Base-by-base conservation (phyloP, 2,329 filamentous ascomycete genomes). In the Fulvia fulva region DNA sequence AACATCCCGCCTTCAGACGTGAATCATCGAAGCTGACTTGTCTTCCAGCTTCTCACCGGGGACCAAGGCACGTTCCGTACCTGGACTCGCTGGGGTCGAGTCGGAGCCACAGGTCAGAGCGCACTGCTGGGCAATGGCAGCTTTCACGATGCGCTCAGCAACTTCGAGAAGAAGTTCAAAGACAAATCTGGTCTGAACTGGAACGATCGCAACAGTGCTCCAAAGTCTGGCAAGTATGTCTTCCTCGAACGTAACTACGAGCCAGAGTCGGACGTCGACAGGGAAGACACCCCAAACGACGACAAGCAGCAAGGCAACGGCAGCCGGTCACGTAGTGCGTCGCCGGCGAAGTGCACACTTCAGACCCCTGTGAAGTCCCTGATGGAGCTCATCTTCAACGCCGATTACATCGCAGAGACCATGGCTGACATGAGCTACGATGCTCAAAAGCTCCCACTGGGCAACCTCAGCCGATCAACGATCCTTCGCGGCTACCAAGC, bases 341-440 rank as follows among this genome's bases (percentile, higher is more conserved):
- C 53, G 19, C 69, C 76, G 14, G 66, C 72, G 0, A 75, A 84
- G 59, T 88, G 83, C 70, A 84, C 80, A 2, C 79, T 93, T 1
- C 74, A 80, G 0, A 71, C 75, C 12, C 78, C 85, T 0, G 78
- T 90, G 2, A 86, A 91, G 69, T 76, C 84, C 8, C 76, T 96
- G 21, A 87, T 95, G 80, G 77, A 86, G 59, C 83, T 96, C 63
- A 95, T 96, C 60, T 96, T 96, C 79, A 92, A 95, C 71, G 81
- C 84, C 57, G 71, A 86, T 22, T 87, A 87, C 70, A 91, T 95
- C 72, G 78, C 55, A 8, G 51, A 50, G 21, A 83, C 22, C 80
- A 81, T 8, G 83, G 84, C 34, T 1, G 78, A 82, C 1, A 77
- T 90, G 64, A 88, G 89, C 64, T 91, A 91, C 65, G 87, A 91